Conservation (phyloP, 768 basidiomycete genomes). For the Clitopilus hobsonii region DNA sequence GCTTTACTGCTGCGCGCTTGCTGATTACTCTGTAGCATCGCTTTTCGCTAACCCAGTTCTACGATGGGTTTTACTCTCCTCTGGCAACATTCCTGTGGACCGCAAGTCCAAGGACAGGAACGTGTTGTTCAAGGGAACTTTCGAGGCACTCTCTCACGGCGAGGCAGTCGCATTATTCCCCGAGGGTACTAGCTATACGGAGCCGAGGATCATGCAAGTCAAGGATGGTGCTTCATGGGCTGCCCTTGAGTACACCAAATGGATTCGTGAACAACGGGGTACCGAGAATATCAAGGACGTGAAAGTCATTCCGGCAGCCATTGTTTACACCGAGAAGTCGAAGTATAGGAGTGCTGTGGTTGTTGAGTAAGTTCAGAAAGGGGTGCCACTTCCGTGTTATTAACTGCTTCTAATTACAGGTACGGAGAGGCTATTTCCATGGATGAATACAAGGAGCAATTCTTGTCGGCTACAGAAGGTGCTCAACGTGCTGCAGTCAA, state of each 20-base stretch:
- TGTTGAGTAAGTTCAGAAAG: constrained; percentile 23
- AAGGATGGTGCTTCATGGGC: constrained; percentile 96
- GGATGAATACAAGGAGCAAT: constrained; percentile 71
- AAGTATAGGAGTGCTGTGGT: constrained; percentile 90
- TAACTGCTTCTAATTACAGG: constrained; percentile 34
- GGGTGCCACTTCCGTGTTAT: not conserved
- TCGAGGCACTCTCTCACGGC: constrained; percentile 77
- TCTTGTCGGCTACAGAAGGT: constrained; percentile 64
- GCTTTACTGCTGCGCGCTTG: constrained; percentile 1
- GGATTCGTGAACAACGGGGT: constrained; percentile 56
- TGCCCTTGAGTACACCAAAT: constrained; percentile 87
- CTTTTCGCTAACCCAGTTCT: constrained; percentile 79
- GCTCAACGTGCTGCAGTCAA: constrained; percentile 80
- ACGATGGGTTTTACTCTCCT: constrained; percentile 71
- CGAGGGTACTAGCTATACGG: constrained; percentile 91
- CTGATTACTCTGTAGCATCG: constrained; percentile 38
- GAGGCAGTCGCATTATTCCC: constrained; percentile 91
- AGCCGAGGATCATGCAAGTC: constrained; percentile 87
- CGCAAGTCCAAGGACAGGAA: constrained; percentile 91
- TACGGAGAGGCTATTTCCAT: constrained; percentile 80
- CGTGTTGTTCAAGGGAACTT: constrained; percentile 81
- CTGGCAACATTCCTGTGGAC: constrained; percentile 98
- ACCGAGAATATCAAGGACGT: constrained; percentile 41
- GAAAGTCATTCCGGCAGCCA: constrained; percentile 75
- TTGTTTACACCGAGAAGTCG: constrained; percentile 94